phyloP scores from a whole-genome alignment of 1,284 basidiomycete species.

The Puccinia hordei region DNA sequence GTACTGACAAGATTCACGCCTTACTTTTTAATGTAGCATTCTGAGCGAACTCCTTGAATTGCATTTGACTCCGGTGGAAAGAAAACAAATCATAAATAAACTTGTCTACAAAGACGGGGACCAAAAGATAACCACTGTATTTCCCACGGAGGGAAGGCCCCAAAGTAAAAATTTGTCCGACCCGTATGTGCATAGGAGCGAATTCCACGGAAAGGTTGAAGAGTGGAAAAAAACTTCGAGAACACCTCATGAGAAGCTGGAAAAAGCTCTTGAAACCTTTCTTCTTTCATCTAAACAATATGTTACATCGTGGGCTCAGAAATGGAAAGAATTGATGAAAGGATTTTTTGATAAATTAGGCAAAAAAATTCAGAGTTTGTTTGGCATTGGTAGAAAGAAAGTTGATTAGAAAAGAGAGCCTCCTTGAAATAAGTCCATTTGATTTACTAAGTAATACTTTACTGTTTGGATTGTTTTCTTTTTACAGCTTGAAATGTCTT shows the following conservation, averaged over 20 bases:
- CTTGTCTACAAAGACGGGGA: neutral
- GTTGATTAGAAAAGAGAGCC: too few species aligned
- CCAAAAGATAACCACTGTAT: neutral
- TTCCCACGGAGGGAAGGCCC: neutral
- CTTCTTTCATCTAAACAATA: neutral
- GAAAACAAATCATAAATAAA: neutral
- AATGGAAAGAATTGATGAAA: too few species aligned
- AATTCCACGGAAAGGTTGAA: neutral
- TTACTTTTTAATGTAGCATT: neutral
- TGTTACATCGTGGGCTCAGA: too few species aligned
- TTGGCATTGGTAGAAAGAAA: too few species aligned
- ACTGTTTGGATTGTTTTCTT: too few species aligned
- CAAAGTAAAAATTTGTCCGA: neutral
- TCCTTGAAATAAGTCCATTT: too few species aligned
- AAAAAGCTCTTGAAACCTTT: neutral
- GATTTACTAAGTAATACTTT: too few species aligned
- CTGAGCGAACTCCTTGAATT: neutral
- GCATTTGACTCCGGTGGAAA: neutral
- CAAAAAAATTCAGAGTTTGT: too few species aligned
- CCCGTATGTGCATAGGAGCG: neutral
- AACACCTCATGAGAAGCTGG: neutral
- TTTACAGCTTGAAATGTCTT: too few species aligned
- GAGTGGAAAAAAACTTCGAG: neutral
- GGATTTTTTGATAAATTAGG: too few species aligned
- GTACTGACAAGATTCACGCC: neutral